Percentiles rank a stretch among this genome's conserved stretches.
Conservation (phyloP, 1,139 yeast genomes). For the Yamadazyma diddensiae region DNA sequence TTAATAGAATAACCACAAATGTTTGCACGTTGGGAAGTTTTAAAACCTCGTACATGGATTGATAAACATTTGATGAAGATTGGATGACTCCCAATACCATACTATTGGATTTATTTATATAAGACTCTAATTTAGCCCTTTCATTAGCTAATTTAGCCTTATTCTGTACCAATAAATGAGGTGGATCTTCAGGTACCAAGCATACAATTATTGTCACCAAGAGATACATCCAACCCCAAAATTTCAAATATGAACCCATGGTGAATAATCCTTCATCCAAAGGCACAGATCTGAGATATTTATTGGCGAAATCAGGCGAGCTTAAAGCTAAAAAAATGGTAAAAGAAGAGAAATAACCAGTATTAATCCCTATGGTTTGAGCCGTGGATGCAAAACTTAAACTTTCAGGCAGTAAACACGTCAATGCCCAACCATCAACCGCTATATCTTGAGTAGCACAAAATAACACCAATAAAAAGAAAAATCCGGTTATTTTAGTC, state of each 20-base stretch:
- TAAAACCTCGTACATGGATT: conserved; percentile 73
- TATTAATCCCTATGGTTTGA: conserved; percentile 89
- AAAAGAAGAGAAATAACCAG: conserved; percentile 89
- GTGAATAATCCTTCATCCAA: conserved; percentile 64
- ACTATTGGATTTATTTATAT: conserved; percentile 18
- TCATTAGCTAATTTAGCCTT: conserved; percentile 37
- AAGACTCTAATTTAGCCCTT: conserved; percentile 22
- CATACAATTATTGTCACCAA: conserved; percentile 62
- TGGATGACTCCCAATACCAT: conserved; percentile 27
- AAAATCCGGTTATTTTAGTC: conserved; percentile 53
- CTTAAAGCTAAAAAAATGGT: conserved; percentile 88
- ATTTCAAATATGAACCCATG: conserved; percentile 68
- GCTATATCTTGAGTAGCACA: conserved; percentile 99
- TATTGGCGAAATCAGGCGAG: conserved; percentile 90
- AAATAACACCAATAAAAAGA: conserved; percentile 74
- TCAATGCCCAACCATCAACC: conserved; percentile 98
- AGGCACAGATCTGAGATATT: conserved; percentile 65
- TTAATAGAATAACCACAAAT: conserved; percentile 68
- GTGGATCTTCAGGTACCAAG: conserved; percentile 67
- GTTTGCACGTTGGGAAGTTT: conserved; percentile 74
- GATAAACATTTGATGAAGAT: conserved; percentile 48
- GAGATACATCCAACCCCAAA: conserved; percentile 76
- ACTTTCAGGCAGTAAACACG: conserved; percentile 74
- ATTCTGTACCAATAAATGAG: conserved; percentile 41
- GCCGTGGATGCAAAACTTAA: conserved; percentile 96